Evolutionary conservation across 192 early-diverging fungal species (phyloP).

Genomic region (Entomortierella lignicola): DNA sequence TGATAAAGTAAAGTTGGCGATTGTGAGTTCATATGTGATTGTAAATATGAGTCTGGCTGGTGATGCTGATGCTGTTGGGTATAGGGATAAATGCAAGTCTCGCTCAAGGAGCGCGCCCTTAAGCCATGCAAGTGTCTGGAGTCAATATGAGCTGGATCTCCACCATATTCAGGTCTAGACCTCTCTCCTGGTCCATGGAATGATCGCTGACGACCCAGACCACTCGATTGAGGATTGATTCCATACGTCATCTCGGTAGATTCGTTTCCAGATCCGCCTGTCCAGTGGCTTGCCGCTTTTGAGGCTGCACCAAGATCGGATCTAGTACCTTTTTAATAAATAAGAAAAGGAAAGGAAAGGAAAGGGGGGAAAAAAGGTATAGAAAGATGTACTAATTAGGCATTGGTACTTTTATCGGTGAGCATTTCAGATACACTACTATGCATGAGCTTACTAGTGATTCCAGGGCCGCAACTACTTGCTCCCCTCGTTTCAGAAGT

Average conservation of each 20-base stretch:
- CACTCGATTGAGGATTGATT: neutral
- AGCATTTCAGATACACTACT: too few relatives aligned
- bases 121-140: slow-evolving; percentile 1
- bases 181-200: slow-evolving; percentile 15
- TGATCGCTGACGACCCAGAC: slow-evolving; percentile 39
- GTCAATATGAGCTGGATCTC: neutral
- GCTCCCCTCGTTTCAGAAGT: neutral
- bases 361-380: too few relatives aligned
- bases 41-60: neutral
- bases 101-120: slow-evolving; percentile 43
- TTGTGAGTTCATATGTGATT: slow-evolving; percentile 1
- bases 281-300: neutral
- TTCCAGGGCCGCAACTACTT: neutral
- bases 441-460: neutral
- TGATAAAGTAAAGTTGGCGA: neutral
- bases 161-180: neutral
- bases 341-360: too few relatives aligned
- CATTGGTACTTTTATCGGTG: too few relatives aligned
- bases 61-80: slow-evolving; percentile 24
- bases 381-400: too few relatives aligned
- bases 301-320: neutral
- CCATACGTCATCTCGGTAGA: neutral
- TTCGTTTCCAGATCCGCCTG: neutral
- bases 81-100: slow-evolving; percentile 33
- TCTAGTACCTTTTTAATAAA: slow-evolving; percentile 4